Base-by-base conservation (phyloP, 139 green algal species). In the Trebouxia sp. region DNA sequence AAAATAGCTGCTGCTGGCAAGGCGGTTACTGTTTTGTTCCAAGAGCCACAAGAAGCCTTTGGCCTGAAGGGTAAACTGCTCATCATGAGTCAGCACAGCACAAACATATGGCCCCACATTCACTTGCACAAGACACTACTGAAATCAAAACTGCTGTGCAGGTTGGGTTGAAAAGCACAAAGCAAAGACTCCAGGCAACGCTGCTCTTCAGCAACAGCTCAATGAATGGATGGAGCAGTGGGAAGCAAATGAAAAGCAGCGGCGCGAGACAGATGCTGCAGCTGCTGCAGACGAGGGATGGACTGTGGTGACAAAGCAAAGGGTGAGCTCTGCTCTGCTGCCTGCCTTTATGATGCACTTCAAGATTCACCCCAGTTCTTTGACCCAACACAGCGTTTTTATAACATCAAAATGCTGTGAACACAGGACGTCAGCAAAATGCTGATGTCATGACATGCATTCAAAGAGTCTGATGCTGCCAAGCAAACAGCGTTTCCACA, bases 111-210 rank as follows among this genome's bases (percentile, higher is more conserved):
- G 7, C 15, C 20, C 39, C 28, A 24, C n/a, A 22, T 74, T 41
- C 37, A 35, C n/a, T n/a, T 11, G 6, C 9, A 51, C 26, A 38
- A 50, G 66, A 22, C 32, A 8, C 11, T 26, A 20, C 66, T 53
- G 22, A 43, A 53, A 48, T 6, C 30, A 53, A 28, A 20, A 0
- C 41, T 76, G 30, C 32, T 37, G 15, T 37, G 30, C 45, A 92
- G 87, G 79, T 14, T 94, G 88, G 89, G 89, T 96, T 8, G 80
- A 90, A 17, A 47, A 80, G 48, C 90, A 94, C 85, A 94, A 94
- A 74, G 85, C 69, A 26, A 53, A 51, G 41, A 77, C 69, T 17
- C 69, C 69, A 41, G 69, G 69, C 41, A 89, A 87, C 58, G 47
- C 20, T 10, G 66, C 56, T 30, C 75, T 88, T 22, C 82, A 84